Evolutionary conservation across 2,329 filamentous ascomycete genomes (phyloP), one percentile per base, ranked within the genome.

Genomic region (Ophiocordyceps robertsii): DNA sequence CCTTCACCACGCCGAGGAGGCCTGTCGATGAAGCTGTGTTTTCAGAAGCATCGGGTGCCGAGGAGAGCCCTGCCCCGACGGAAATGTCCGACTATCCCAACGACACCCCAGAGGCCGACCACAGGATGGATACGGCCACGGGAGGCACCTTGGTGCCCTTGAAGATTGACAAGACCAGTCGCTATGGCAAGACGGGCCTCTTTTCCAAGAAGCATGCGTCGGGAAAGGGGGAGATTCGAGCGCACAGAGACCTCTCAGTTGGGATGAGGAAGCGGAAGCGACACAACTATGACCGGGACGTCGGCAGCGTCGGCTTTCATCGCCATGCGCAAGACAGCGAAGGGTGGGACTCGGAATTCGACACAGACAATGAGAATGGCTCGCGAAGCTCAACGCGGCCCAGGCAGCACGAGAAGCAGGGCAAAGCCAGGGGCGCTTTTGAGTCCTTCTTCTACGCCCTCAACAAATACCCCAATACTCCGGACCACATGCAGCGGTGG

Each of bases 191-290:
- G 44, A 57, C 60, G 21, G 44, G 55, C 47, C 39, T 59, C 47
- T 45, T 68, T 52, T 52, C 67, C 50, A 61, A 62, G 44, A 65
- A 62, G 44, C 55, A 63, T 31, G 48, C 61, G 10, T 56, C 82
- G 0, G 82, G 82, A 1, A 72, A 75, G 49, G 82, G 81, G 37
- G 80, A 84, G 51, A 74, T 85, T 40, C 67, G 73, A 32, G 60
- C 67, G 4, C 68, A 67, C 49, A 51, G 55, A 48, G 54, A 65
- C 50, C 49, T 58, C 51, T 53, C 59, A 45, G 55, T 55, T 45
- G 50, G 57, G 2, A 66, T 71, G 50, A 69, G 70, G 53, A 79
- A 72, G 60, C 67, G 69, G 46, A 76, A 68, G 60, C 66, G 73
- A 12, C 65, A 68, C 46, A 66, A 68, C 14, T 60, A 63, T 29